Evolutionary conservation across 2,329 filamentous ascomycete genomes (phyloP).

Genomic region (Epichloe sylvatica): DNA sequence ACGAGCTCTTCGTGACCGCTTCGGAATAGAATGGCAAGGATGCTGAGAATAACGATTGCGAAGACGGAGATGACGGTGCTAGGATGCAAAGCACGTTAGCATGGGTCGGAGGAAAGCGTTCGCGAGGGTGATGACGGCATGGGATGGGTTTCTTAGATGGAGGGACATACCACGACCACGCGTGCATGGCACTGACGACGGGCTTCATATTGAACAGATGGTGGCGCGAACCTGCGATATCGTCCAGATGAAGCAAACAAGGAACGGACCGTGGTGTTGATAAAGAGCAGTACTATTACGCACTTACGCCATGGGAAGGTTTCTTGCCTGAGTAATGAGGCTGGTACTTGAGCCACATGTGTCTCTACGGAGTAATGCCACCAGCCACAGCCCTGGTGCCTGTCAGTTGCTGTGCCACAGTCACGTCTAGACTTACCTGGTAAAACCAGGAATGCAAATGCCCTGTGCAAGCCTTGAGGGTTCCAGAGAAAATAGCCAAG

Average conservation of each 20-base stretch:
- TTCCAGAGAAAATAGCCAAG: no score
- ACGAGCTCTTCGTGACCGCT: slow-evolving; percentile 72
- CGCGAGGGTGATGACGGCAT: not conserved
- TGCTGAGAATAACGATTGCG: slow-evolving; percentile 49
- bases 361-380: not conserved
- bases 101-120: not conserved
- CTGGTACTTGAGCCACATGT: not conserved
- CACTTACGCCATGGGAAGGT: not conserved
- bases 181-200: slow-evolving; percentile 78
- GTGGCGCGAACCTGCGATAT: not conserved
- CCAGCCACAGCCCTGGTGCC: not conserved
- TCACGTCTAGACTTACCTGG: no score
- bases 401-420: no score
- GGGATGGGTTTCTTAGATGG: not conserved
- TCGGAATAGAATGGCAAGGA: slow-evolving; percentile 59
- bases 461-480: no score
- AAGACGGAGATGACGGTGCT: slow-evolving; percentile 62
- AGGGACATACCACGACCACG: slow-evolving; percentile 73
- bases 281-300: not conserved
- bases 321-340: not conserved
- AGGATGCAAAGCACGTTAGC: slow-evolving; percentile 11
- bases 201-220: slow-evolving; percentile 67
- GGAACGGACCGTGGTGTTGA: not conserved
- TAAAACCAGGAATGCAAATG: no score
- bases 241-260: not conserved